phyloP scores from a whole-genome alignment of 176 grass and related monocot species.

The Avena eriantha region DNA sequence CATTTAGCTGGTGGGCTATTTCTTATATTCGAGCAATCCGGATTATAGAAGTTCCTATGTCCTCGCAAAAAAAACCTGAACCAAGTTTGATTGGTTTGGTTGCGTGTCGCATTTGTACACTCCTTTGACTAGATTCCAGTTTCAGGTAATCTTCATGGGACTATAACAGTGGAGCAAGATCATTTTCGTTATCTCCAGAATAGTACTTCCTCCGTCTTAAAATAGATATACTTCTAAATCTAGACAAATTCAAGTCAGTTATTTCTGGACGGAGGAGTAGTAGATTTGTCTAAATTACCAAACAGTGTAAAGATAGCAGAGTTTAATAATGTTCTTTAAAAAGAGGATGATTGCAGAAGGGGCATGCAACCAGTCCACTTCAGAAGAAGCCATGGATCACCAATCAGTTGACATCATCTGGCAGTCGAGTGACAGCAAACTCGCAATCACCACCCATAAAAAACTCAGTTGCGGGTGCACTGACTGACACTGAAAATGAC shows the following conservation, averaged over 20 bases:
- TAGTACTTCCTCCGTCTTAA: not conserved
- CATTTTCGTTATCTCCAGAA: not conserved
- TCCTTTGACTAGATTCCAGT: not conserved
- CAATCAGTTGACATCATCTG: slow-evolving; percentile 40
- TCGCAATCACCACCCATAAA: slow-evolving; percentile 20
- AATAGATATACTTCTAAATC: too few relatives aligned
- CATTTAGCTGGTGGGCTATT: not conserved
- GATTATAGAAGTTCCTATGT: not conserved
- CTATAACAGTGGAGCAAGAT: not conserved
- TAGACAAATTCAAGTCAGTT: too few relatives aligned
- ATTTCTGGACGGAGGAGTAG: too few relatives aligned
- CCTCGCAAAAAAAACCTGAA: not conserved
- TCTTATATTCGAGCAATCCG: not conserved
- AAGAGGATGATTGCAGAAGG: not conserved
- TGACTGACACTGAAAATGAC: slow-evolving; percentile 44
- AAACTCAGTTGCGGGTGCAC: slow-evolving; percentile 46
- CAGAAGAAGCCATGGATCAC: slow-evolving; percentile 5
- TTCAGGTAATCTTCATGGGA: not conserved
- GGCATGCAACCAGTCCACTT: slow-evolving; percentile 17
- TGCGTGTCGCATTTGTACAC: not conserved
- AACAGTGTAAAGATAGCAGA: not conserved
- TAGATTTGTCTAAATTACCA: not conserved
- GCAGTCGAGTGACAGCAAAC: slow-evolving; percentile 22
- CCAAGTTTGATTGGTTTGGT: not conserved
- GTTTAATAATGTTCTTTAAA: not conserved